Percentiles rank a stretch among this genome's conserved stretches.
Conservation (phyloP, 306 rosid species). For the Cicer arietinum region DNA sequence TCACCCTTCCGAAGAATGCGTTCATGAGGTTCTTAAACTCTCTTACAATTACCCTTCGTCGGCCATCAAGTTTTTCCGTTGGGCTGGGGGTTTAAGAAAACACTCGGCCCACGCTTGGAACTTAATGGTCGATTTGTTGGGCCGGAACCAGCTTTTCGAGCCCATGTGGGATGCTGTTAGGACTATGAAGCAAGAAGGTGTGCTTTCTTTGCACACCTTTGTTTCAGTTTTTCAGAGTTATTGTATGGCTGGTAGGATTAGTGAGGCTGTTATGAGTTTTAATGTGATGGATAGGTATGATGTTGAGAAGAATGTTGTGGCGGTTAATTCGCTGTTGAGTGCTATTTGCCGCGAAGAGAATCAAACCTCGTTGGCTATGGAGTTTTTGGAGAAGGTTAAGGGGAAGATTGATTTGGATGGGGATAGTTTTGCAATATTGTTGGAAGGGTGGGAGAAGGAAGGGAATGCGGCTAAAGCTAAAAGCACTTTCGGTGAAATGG, state of each 20-base stretch:
- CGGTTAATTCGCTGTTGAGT: slow-evolving; percentile 63
- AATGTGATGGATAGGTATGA: slow-evolving; percentile 73
- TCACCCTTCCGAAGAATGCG: slow-evolving; percentile 50
- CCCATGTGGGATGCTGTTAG: slow-evolving; percentile 79
- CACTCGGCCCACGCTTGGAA: slow-evolving; percentile 67
- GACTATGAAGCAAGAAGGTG: slow-evolving; percentile 64
- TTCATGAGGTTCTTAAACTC: slow-evolving; percentile 57
- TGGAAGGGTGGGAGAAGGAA: slow-evolving; percentile 78
- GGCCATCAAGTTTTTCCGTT: slow-evolving; percentile 74
- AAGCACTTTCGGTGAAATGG: slow-evolving; percentile 65
- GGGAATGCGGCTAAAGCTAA: slow-evolving; percentile 57
- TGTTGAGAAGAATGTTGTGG: slow-evolving; percentile 53
- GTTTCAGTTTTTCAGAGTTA: slow-evolving; percentile 67
- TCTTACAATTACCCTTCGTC: slow-evolving; percentile 67
- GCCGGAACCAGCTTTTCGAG: slow-evolving; percentile 70
- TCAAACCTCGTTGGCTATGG: slow-evolving; percentile 51
- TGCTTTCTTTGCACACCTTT: slow-evolving; percentile 58
- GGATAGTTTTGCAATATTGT: slow-evolving; percentile 64
- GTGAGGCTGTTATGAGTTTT: slow-evolving; percentile 69
- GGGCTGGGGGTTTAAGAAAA: slow-evolving; percentile 59
- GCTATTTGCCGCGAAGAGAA: slow-evolving; percentile 63
- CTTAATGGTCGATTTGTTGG: slow-evolving; percentile 70
- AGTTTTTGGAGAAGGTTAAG: slow-evolving; percentile 54
- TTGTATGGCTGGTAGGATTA: slow-evolving; percentile 55
- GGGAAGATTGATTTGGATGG: slow-evolving; percentile 59